A percentile compares a stretch with the other conserved stretches of the same genome.
These are phyloP conservation scores for Marasmius fiardii DNA, from an alignment of 1,284 basidiomycete genomes.

Conservation along the genomic window DNA sequence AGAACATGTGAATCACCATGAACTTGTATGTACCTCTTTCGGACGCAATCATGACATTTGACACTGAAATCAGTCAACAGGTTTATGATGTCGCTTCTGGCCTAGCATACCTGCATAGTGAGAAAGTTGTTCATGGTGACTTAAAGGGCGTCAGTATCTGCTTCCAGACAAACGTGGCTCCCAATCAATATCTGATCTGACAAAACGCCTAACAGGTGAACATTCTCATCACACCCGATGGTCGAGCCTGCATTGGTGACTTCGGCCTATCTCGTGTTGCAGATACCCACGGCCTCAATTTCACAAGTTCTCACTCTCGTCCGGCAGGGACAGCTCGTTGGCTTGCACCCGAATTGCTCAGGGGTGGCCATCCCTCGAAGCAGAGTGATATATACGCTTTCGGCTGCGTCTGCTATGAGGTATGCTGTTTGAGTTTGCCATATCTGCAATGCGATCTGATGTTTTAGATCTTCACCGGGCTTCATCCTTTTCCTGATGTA, in stretches of 20 bases:
- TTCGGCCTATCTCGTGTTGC: not conserved
- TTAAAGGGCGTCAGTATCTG: not conserved
- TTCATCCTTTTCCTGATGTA: constrained; percentile 14
- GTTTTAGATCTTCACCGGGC: constrained; percentile 15
- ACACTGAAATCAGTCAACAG: not conserved
- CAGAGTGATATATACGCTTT: not conserved
- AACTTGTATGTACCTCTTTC: not conserved
- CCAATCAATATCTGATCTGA: not conserved
- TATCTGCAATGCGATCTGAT: not conserved
- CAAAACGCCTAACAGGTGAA: not conserved
- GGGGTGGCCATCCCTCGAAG: not conserved
- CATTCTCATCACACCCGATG: not conserved
- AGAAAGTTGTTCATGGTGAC: not conserved
- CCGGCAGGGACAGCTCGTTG: not conserved
- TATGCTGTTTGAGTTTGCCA: not conserved
- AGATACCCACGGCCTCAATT: not conserved
- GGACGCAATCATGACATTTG: no score
- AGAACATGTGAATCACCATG: not conserved
- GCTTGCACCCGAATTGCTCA: not conserved
- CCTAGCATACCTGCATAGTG: not conserved
- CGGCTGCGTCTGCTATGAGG: constrained; percentile 25
- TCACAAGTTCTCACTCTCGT: not conserved
- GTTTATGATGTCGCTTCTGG: not conserved
- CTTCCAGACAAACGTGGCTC: not conserved
- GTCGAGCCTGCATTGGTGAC: not conserved